Evolutionary conservation across 129 eudicot genomes (phyloP), one percentile per base, ranked within the genome.

Genomic region (Solidago caesia): DNA sequence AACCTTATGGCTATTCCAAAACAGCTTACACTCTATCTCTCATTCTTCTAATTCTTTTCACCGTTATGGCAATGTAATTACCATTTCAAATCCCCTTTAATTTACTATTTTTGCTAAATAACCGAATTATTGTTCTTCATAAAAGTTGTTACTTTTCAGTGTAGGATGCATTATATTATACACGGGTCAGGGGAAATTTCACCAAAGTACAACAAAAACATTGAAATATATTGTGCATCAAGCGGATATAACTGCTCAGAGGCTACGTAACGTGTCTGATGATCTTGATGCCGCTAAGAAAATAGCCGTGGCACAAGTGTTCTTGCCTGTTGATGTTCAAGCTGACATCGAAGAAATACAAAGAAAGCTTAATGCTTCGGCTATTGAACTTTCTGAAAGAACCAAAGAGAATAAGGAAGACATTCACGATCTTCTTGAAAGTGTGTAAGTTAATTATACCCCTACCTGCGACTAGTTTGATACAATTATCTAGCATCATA

Each of bases 221-320:
- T 79, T 90, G 83, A 74, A 74, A 0, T 94, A 88, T 70, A 87
- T 88, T 41, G 87, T 85, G 13, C 51, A 79, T 70, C 95, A 87
- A 70, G 91, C 98, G 0, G 81, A 90, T 60, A 79, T 77, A 59
- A 90, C 97, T 0, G 92, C 86, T 3, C 84, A 82, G 61, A 82
- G 78, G 49, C 93, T 94, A 43, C 68, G 75, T 47, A 87, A 90
- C 72, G 97, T 94, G 27, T 94, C 98, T 25, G 89, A 76, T 41
- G 92, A 90, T 84, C 98, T 94, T 74, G 82, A 91, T 14, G 87
- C 97, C 6, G 98, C 98, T 5, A 90, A 90, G 85, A 83, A 71
- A 44, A 85, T 88, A 46, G 84, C 85, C 9, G 89, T 94, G 39
- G 91, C 88, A 42, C 86, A 77, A 73, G 81, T 88, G 67, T 75